Base-by-base conservation (phyloP, 2,329 filamentous ascomycete genomes). In the Aspergillus transmontanensis region DNA sequence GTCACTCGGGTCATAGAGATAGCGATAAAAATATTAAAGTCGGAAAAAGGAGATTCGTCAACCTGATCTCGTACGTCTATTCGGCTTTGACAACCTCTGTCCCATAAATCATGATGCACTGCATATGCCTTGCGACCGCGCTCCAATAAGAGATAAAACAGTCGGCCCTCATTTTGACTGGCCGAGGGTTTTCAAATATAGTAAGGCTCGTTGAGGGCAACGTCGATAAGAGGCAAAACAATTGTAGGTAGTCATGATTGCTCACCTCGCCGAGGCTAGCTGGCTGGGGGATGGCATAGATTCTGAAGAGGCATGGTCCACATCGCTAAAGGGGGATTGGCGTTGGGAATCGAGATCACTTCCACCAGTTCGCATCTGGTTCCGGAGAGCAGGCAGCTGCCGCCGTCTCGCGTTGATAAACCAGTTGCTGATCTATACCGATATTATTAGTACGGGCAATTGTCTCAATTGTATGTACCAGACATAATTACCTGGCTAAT, bases 401-500 rank as follows among this genome's bases (percentile, higher is more conserved):
- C 82, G 77, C 50, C 82, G 75, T 65, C 82, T 72, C 7, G 82
- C 82, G 64, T 84, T 84, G 64, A 84, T 84, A 63, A 84, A 84
- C 82, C 82, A 84, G 65, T 84, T 84, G 65, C 82, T 84, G 57
- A 84, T 82, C 82, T 84, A 57, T 34, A 59, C 3, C 14, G 3
- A 32, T 6, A 21, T n/a, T 21, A 54, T 46, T 60, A 65, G 45
- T 19, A 39, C 60, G 26, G 53, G 34, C 7, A 51, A 12, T n/a
- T 11, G n/a, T 19, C 30, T 23, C 7, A 32, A 7, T n/a, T n/a
- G 9, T 11, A 21, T 3, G 9, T n/a, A 32, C 26, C 3, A 14
- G 14, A 32, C 14, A 23, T 14, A 23, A 76, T 67, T 72, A 83
- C 81, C 78, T 83, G 81, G 62, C 90, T 94, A 81, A 96, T 89